Evolutionary conservation across 345 rosid species (phyloP).

Genomic region (Rhodamnia argentea): DNA sequence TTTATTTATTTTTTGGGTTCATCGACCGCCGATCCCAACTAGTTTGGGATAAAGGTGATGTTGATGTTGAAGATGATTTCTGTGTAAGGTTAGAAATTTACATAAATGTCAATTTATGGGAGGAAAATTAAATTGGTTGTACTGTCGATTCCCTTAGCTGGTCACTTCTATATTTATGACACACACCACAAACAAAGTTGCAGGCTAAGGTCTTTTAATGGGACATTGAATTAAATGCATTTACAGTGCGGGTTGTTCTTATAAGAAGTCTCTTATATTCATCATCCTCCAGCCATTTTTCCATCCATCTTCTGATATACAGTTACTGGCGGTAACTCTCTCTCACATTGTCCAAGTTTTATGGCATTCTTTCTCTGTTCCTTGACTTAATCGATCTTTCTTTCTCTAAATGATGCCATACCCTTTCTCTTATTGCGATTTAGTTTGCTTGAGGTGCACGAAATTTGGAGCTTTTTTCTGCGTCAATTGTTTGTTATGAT

Average conservation of each 20-base stretch:
- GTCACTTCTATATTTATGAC: not conserved
- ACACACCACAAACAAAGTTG: not conserved
- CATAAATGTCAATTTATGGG: not conserved
- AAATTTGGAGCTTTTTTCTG: not conserved
- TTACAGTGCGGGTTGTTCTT: no score
- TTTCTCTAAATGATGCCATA: not conserved
- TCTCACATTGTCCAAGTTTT: not conserved
- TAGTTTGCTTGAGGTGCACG: not conserved
- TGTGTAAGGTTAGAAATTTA: not conserved
- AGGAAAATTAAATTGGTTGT: not conserved
- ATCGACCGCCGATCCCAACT: no score
- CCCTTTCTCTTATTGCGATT: not conserved
- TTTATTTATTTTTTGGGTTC: no score
- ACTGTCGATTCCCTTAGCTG: not conserved
- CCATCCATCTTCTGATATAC: not conserved
- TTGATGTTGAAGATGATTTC: not conserved
- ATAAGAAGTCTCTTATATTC: not conserved
- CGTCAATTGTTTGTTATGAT: not conserved
- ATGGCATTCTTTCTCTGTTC: not conserved
- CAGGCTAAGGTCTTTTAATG: not conserved
- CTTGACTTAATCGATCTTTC: not conserved
- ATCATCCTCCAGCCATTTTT: not conserved
- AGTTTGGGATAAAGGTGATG: no score
- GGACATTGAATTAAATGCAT: not conserved
- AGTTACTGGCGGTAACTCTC: not conserved